These are phyloP conservation scores for Corymbia maculata DNA, from an alignment of 345 rosid species.

Conservation along the genomic window DNA sequence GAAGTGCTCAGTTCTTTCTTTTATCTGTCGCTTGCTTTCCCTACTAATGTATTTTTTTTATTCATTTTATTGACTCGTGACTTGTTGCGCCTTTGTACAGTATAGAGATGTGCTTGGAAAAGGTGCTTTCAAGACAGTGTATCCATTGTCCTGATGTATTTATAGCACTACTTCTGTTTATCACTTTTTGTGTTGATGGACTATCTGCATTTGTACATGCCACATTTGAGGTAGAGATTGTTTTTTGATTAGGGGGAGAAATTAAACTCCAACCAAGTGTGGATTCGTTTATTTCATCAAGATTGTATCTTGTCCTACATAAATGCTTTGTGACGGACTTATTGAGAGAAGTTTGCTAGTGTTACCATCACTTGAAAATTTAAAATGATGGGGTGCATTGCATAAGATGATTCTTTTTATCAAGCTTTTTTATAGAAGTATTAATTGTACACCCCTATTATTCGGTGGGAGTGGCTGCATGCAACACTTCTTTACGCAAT, in stretches of 20 bases:
- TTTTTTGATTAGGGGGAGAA: neutral
- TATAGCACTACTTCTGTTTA: neutral
- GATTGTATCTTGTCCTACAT: neutral
- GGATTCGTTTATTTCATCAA: neutral
- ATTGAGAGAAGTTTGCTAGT: neutral
- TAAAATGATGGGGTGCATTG: neutral
- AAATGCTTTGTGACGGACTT: neutral
- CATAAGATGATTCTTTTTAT: neutral
- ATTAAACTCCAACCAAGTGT: neutral
- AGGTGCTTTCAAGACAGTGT: constrained; percentile 55
- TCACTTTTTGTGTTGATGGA: neutral
- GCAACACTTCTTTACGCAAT: neutral
- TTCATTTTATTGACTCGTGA: neutral
- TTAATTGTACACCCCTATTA: neutral
- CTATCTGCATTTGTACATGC: neutral
- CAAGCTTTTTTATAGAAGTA: neutral
- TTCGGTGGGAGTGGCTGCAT: neutral
- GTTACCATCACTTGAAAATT: neutral
- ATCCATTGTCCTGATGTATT: constrained; percentile 8
- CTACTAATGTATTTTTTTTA: neutral
- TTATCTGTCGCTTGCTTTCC: neutral
- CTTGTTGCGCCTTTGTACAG: constrained; percentile 6
- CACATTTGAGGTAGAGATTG: neutral
- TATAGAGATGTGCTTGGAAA: constrained; percentile 29
- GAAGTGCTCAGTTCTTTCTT: neutral